Percentiles rank a stretch among this genome's conserved stretches.
These are phyloP conservation scores for Epithemia pelagica DNA, from an alignment of 108 stramenopile genomes.

Conservation along the genomic window DNA sequence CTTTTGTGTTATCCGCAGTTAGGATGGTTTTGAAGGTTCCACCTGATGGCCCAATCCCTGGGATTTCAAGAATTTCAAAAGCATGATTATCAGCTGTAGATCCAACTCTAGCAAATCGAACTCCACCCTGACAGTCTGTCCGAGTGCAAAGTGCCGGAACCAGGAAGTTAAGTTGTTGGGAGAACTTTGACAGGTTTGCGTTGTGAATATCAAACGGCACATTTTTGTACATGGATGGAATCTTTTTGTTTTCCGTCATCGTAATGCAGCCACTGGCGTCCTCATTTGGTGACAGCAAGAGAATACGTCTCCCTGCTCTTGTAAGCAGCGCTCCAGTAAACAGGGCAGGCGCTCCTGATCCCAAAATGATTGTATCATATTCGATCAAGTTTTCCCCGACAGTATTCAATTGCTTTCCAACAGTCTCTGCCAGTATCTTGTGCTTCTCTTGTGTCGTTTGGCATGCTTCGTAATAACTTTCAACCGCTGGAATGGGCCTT, in stretches of 20 bases:
- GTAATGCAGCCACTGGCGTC: conserved; percentile 74
- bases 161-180: conserved; percentile 52
- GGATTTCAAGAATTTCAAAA: conserved; percentile 72
- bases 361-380: conserved; percentile 76
- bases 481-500: conserved; percentile 18
- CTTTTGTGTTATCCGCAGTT: conserved; percentile 34
- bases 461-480: conserved; percentile 27
- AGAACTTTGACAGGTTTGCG: conserved; percentile 42
- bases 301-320: conserved; percentile 66
- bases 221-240: conserved; percentile 17
- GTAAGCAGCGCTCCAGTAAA: conserved; percentile 72
- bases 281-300: conserved; percentile 44
- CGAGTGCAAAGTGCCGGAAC: conserved; percentile 66
- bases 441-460: conserved; percentile 28
- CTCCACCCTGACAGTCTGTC: conserved; percentile 72
- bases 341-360: conserved; percentile 63
- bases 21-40: conserved; percentile 21
- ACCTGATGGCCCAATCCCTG: conserved; percentile 47
- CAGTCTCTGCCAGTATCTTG: conserved; percentile 41
- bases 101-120: conserved; percentile 79
- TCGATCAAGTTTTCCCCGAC: conserved; percentile 37
- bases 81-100: conserved; percentile 61
- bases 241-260: conserved; percentile 13
- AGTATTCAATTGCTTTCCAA: conserved; percentile 45
- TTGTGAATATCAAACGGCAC: conserved; percentile 72